Evolutionary conservation across 1,284 basidiomycete species (phyloP).

Genomic region (Ustilago crameri): DNA sequence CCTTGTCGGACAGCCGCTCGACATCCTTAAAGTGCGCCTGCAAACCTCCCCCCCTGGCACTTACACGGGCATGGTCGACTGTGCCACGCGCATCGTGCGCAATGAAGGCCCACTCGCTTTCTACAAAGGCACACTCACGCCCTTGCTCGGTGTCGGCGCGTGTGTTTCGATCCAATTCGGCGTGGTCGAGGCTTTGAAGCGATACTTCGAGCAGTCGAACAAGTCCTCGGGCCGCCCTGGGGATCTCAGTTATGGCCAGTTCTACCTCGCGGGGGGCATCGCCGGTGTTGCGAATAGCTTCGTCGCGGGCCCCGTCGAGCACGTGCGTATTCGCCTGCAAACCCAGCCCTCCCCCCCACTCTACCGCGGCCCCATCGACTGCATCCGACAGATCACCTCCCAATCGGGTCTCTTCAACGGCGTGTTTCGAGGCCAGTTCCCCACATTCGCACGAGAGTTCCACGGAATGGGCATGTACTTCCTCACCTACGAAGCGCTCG

Average conservation of each 20-base stretch:
- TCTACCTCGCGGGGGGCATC: slow-evolving; percentile 80
- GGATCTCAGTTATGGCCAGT: slow-evolving; percentile 75
- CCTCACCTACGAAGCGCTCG: slow-evolving; percentile 89
- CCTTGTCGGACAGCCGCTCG: slow-evolving; percentile 92
- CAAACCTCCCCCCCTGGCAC: slow-evolving; percentile 93
- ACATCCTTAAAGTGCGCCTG: slow-evolving; percentile 94
- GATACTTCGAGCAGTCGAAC: slow-evolving; percentile 74
- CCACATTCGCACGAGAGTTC: slow-evolving; percentile 87
- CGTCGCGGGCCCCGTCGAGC: slow-evolving; percentile 94
- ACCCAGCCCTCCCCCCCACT: slow-evolving; percentile 60
- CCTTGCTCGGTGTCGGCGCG: slow-evolving; percentile 89
- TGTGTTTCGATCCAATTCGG: slow-evolving; percentile 98
- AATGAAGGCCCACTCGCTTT: slow-evolving; percentile 93
- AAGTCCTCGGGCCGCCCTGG: not conserved
- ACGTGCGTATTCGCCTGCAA: slow-evolving; percentile 87
- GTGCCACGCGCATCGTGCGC: slow-evolving; percentile 85
- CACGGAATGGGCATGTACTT: slow-evolving; percentile 72
- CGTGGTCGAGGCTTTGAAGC: slow-evolving; percentile 87
- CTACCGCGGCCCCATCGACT: slow-evolving; percentile 68
- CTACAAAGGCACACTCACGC: slow-evolving; percentile 97
- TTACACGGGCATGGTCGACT: slow-evolving; percentile 86
- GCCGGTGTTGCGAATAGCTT: slow-evolving; percentile 91
- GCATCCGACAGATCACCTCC: slow-evolving; percentile 26
- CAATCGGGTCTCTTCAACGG: slow-evolving; percentile 69
- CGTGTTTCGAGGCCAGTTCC: slow-evolving; percentile 90